Evolutionary conservation across 345 rosid genomes (phyloP), one percentile per base, ranked within the genome.

Genomic region (Crucihimalaya himalaica): DNA sequence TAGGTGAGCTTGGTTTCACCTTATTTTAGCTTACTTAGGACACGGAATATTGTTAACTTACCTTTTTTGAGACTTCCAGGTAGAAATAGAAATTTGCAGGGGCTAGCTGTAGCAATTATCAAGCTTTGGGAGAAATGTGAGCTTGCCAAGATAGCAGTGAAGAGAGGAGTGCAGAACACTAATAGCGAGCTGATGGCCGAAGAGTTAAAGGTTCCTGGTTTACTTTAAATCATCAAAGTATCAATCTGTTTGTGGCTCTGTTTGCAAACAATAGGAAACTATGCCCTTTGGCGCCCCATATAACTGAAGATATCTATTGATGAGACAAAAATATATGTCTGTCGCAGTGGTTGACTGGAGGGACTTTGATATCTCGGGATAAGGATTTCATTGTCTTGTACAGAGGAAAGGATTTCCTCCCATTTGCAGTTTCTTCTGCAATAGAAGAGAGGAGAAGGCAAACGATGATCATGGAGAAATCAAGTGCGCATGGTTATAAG

Each of bases 71-170:
- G 75, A 29, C 35, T 68, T 68, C 51, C 85, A 94, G 97, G 98
- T 78, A 85, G 96, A 79, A 91, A 91, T 76, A 86, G 88, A 78
- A 94, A 85, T 65, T 92, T 81, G 79, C 91, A 91, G 75, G 98
- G 98, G 51, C 69, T 94, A 80, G 98, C 96, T 68, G 87, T 84
- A 79, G 79, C 95, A 9, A 81, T 91, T 54, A 73, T 89, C 74
- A 91, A 91, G 86, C 88, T 94, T 18, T 94, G 98, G 98, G 98
- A 86, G 77, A 91, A 87, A 87, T 94, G 95, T 81, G 98, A 94
- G 86, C 83, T 91, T 80, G 97, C 81, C 58, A 94, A 94, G 85
- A 83, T 94, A 84, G 93, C 96, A 20, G 88, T 91, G 57, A 94
- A 91, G 89, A 94, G 96, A 85, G 96, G 95, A 61, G 85, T 74